phyloP scores from a whole-genome alignment of 768 basidiomycete genomes.

The Hirschioporus abietinus region DNA sequence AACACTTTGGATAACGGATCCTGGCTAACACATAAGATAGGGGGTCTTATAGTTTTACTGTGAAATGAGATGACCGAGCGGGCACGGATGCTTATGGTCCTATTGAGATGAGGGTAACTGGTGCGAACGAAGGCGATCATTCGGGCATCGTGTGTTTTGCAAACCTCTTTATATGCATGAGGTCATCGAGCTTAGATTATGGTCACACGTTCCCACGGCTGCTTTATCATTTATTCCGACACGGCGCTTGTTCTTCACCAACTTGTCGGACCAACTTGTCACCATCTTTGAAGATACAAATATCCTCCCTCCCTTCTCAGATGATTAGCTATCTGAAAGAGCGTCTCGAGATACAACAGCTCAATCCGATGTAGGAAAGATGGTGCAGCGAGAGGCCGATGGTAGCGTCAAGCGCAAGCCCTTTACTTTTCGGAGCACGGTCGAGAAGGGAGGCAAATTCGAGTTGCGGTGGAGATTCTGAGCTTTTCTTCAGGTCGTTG shows the following conservation, averaged over 20 bases:
- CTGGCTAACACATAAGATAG: not conserved
- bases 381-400: too few species aligned
- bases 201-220: not conserved
- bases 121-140: not conserved
- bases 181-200: not conserved
- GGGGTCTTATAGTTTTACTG: not conserved
- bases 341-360: too few species aligned
- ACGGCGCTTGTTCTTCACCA: not conserved
- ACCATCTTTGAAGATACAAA: too few species aligned
- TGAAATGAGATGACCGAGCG: not conserved
- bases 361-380: too few species aligned
- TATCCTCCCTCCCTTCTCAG: too few species aligned
- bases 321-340: too few species aligned
- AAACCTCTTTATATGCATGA: not conserved
- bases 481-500: too few species aligned
- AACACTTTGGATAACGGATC: not conserved
- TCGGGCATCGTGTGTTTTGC: not conserved
- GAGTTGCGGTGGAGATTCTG: too few species aligned
- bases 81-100: not conserved
- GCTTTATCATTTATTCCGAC: not conserved
- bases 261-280: too few species aligned
- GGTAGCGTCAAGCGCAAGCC: conserved; percentile 61
- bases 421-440: conserved; percentile 48
- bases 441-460: conserved; percentile 55
- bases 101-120: not conserved